Base-by-base conservation (phyloP, 2,329 filamentous ascomycete genomes). In the Colletotrichum tofieldiae region DNA sequence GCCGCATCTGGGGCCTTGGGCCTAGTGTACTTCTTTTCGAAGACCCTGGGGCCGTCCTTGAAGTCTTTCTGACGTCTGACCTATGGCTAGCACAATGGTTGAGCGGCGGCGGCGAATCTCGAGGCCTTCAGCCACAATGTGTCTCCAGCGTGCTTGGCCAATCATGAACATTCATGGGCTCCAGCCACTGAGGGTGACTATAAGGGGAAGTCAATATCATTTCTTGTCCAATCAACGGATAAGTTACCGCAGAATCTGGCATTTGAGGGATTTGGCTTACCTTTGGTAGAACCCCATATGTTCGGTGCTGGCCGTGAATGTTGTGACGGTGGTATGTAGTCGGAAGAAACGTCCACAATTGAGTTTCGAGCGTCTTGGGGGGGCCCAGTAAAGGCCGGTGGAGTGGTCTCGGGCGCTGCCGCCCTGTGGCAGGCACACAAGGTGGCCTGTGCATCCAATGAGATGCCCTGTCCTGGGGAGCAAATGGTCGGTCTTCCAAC, bases 281-380 rank as follows among this genome's bases (percentile, higher is more conserved):
- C 12, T 29, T n/a, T 29, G 14, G 23, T 32, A 6, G n/a, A 7
- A 26, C 14, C 3, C 11, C 32, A 2, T 16, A 29, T 49, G 14
- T 20, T 29, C 14, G 18, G 4, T 18, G 5, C 32, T 39, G 43
- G n/a, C 29, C 12, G 11, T 8, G 29, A 23, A 14, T 20, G 39
- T 35, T 6, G n/a, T 67, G 32, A 18, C 8, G 4, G 35, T 68
- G 65, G 43, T n/a, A 37, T 68, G 69, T 63, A 68, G 69, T 72
- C 35, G 69, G 65, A 68, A 71, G 63, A 59, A 67, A 55, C 32
- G 51, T 47, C 32, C 26, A 12, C n/a, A 47, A 71, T 71, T 63
- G 51, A 68, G 49, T 69, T 52, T 18, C 47, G 20, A 43, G n/a
- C 29, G n/a, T 41, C 8, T 61, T 45, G 55, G 52, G 65, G 65